Evolutionary conservation across 2,329 filamentous ascomycete genomes (phyloP).

Genomic region (Alternaria viburni): DNA sequence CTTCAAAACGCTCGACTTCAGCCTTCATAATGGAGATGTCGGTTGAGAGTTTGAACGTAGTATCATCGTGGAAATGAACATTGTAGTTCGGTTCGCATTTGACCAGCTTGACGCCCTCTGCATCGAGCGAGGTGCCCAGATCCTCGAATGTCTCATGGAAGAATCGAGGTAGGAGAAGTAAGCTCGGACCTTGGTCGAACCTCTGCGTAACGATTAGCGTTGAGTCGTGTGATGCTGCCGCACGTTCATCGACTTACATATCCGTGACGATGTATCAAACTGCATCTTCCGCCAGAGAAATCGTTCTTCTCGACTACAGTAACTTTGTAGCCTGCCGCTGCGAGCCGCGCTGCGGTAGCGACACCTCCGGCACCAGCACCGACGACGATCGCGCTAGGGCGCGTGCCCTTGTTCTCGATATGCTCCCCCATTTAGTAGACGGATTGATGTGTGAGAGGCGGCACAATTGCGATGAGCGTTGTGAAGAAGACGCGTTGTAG

Average conservation of each 20-base stretch:
- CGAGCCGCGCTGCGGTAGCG: slow-evolving; percentile 73
- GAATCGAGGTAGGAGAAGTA: slow-evolving; percentile 73
- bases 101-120: slow-evolving; percentile 70
- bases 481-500: slow-evolving; percentile 8
- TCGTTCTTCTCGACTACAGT: slow-evolving; percentile 79
- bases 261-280: slow-evolving; percentile 65
- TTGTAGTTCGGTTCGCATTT: slow-evolving; percentile 80
- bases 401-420: slow-evolving; percentile 9
- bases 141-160: slow-evolving; percentile 74
- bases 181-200: slow-evolving; percentile 78
- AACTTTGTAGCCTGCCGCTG: slow-evolving; percentile 72
- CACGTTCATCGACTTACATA: slow-evolving; percentile 52
- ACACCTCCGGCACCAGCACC: slow-evolving; percentile 76
- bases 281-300: slow-evolving; percentile 75
- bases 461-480: slow-evolving; percentile 4
- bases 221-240: not conserved
- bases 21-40: slow-evolving; percentile 73
- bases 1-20: slow-evolving; percentile 76
- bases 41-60: slow-evolving; percentile 68
- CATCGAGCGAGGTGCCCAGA: slow-evolving; percentile 68
- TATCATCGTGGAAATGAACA: slow-evolving; percentile 74
- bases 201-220: slow-evolving; percentile 48
- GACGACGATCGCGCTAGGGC: slow-evolving; percentile 44
- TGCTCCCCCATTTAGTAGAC: slow-evolving; percentile 15
- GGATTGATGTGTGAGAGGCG: not conserved